Evolutionary conservation across 495 filamentous ascomycete genomes (phyloP).

Genomic region (Hyaloscypha hepaticicola): DNA sequence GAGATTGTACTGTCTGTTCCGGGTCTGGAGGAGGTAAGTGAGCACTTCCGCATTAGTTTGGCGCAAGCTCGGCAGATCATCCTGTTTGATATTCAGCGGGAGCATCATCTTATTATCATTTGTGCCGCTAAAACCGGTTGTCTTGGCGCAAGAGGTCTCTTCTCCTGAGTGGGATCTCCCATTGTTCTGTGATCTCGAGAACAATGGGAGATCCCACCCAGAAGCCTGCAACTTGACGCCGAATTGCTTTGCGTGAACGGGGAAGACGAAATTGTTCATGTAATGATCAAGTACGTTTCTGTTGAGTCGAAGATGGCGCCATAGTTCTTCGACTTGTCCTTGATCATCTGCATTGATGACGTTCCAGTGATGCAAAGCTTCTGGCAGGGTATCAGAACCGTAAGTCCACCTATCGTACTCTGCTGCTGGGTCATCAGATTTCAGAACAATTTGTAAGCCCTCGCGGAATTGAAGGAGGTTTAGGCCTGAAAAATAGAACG

Average conservation of each 20-base stretch:
- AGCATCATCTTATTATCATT: constrained; percentile 51
- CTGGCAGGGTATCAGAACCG: constrained; percentile 38
- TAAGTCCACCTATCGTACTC: constrained; percentile 45
- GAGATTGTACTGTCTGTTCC: constrained; percentile 43
- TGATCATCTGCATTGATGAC: constrained; percentile 51
- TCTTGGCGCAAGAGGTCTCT: constrained; percentile 25
- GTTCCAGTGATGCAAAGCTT: constrained; percentile 43
- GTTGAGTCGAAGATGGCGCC: constrained; percentile 38
- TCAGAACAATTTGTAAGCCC: constrained; percentile 36
- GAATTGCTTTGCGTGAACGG: constrained; percentile 51
- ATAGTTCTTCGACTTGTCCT: constrained; percentile 44
- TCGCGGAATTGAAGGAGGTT: constrained; percentile 35
- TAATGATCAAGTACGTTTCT: constrained; percentile 48
- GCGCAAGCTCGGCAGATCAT: constrained; percentile 45
- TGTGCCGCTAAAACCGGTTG: constrained; percentile 57
- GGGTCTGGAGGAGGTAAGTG: constrained; percentile 46
- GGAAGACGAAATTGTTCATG: constrained; percentile 56
- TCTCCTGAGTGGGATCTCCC: no score
- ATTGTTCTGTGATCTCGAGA: constrained; percentile 12
- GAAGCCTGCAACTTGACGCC: constrained; percentile 51
- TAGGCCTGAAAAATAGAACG: constrained; percentile 45
- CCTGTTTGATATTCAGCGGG: constrained; percentile 51
- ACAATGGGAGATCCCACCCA: constrained; percentile 53
- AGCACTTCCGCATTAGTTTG: constrained; percentile 57
- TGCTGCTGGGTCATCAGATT: constrained; percentile 50